These are phyloP conservation scores for Scenedesmus sp. DNA, from an alignment of 163 green algal species.

Conservation along the genomic window DNA sequence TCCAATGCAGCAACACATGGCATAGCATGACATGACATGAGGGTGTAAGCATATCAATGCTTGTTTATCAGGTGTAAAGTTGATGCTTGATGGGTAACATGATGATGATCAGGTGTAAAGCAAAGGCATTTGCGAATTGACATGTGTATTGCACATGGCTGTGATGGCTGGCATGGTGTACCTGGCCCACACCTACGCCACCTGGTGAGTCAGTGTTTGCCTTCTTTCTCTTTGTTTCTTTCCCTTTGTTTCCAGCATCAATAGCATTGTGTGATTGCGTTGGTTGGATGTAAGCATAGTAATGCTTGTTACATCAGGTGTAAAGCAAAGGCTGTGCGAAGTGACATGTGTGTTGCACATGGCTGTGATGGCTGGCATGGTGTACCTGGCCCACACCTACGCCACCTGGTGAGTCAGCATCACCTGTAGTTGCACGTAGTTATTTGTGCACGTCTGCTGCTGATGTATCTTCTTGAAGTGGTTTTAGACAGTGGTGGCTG, in stretches of 20 bases:
- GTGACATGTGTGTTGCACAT: neutral
- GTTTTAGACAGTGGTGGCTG: neutral
- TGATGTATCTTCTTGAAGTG: neutral
- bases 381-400: slow-evolving; percentile 71
- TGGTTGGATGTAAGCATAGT: no score
- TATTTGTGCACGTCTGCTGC: no score
- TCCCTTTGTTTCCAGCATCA: neutral
- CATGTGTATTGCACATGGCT: neutral
- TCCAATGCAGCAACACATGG: no score
- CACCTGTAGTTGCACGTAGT: neutral
- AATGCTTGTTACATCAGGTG: no score
- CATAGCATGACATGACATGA: no score
- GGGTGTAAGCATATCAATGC: neutral
- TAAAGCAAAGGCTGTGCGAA: no score
- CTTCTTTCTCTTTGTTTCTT: neutral
- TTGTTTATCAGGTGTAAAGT: neutral
- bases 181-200: slow-evolving; percentile 9
- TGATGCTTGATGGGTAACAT: no score
- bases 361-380: slow-evolving; percentile 45
- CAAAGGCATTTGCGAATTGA: no score
- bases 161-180: slow-evolving; percentile 24
- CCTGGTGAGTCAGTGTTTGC: slow-evolving; percentile 19
- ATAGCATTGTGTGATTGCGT: no score
- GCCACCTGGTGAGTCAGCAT: slow-evolving; percentile 26
- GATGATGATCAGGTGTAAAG: no score